Percentiles rank a stretch among this genome's conserved stretches.
phyloP scores from a whole-genome alignment of 257 asterid genomes.

The Ballota nigra region DNA sequence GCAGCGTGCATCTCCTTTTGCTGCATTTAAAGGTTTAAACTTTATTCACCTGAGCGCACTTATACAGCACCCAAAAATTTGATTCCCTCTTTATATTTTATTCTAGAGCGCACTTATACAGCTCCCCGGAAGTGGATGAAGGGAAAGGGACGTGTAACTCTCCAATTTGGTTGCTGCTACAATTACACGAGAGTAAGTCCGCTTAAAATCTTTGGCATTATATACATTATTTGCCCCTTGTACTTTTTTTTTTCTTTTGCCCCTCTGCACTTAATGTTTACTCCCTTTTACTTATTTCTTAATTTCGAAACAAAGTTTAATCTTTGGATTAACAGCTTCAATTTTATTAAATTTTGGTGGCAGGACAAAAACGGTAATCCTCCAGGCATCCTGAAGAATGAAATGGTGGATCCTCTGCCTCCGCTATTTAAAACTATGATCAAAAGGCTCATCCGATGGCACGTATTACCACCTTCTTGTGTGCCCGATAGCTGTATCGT shows the following conservation, averaged over 20 bases:
- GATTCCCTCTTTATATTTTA: slow-evolving; percentile 9
- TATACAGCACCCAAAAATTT: not conserved
- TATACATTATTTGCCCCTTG: not conserved
- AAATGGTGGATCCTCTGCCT: slow-evolving; percentile 75
- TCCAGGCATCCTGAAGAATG: slow-evolving; percentile 72
- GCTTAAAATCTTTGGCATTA: not conserved
- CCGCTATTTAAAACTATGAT: slow-evolving; percentile 64
- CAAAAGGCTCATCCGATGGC: slow-evolving; percentile 69
- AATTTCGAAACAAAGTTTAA: too few relatives aligned
- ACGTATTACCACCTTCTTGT: slow-evolving; percentile 68
- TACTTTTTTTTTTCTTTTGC: not conserved
- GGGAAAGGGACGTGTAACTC: slow-evolving; percentile 81
- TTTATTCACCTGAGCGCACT: not conserved
- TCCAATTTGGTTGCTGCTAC: slow-evolving; percentile 93
- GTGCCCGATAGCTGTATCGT: slow-evolving; percentile 93
- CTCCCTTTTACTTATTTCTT: too few relatives aligned
- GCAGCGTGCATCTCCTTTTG: not conserved
- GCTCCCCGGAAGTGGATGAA: slow-evolving; percentile 91
- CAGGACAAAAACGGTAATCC: slow-evolving; percentile 83
- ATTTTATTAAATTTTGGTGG: not conserved
- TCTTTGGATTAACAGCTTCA: not conserved
- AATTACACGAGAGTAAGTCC: slow-evolving; percentile 62
- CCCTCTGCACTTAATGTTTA: too few relatives aligned
- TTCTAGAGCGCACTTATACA: slow-evolving; percentile 66
- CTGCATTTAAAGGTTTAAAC: not conserved